phyloP scores from a whole-genome alignment of 2,329 filamentous ascomycete genomes.

The Lasiodiplodia theobromae region DNA sequence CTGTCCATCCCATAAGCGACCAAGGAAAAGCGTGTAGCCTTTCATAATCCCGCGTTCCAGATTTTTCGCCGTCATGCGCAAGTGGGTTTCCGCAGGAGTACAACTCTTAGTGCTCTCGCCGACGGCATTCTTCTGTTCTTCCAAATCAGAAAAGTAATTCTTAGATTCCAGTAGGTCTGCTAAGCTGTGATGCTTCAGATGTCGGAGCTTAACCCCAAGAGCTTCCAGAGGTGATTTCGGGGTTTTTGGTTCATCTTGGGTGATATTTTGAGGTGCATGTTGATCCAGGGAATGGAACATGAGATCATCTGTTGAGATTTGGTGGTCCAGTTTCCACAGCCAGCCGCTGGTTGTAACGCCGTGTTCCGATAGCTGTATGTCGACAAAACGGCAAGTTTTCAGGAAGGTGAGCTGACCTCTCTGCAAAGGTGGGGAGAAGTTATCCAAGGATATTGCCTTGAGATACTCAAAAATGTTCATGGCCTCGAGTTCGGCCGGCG shows the following conservation, averaged over 20 bases:
- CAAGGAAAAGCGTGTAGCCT: constrained; percentile 8
- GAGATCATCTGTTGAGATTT: constrained; percentile 6
- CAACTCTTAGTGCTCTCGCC: not conserved
- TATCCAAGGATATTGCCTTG: constrained; percentile 20
- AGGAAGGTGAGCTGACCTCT: constrained; percentile 30
- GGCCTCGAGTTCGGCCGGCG: not conserved
- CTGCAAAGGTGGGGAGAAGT: constrained; percentile 19
- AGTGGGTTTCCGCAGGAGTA: constrained; percentile 1
- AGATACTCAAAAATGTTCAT: constrained; percentile 30
- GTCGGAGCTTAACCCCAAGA: not conserved
- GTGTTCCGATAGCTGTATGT: constrained; percentile 13
- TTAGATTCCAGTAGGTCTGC: not conserved
- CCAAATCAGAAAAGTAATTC: not conserved
- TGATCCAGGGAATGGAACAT: not conserved
- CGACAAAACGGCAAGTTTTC: constrained; percentile 32
- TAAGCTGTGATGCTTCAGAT: not conserved
- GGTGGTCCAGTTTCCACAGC: constrained; percentile 30
- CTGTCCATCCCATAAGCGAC: not conserved
- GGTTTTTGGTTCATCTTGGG: too few relatives aligned
- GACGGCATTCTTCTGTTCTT: not conserved
- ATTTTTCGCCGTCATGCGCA: constrained; percentile 3
- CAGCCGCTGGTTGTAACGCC: constrained; percentile 31
- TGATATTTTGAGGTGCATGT: not conserved
- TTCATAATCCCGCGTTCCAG: not conserved
- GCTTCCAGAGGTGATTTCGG: not conserved